Conservation (phyloP, 2,329 filamentous ascomycete genomes). For the Davidsoniella eucalypti region DNA sequence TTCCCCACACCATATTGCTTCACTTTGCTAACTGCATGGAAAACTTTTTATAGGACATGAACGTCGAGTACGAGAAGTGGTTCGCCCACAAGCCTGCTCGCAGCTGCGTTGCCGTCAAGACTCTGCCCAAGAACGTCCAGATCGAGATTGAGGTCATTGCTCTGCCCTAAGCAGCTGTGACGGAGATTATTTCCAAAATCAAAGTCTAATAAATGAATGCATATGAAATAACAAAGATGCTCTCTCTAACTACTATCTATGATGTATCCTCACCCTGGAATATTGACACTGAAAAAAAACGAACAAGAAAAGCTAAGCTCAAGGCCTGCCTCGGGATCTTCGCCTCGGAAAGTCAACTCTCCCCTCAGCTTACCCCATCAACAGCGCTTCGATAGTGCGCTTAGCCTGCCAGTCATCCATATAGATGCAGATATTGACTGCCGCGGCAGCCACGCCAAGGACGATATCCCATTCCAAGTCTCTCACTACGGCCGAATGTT, state of each 20-base stretch:
- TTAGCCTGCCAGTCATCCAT: conserved; percentile 7
- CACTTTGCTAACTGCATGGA: no score
- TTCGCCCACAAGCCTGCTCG: conserved; percentile 73
- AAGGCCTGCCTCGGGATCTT: no score
- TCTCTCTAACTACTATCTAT: no score
- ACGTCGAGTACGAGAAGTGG: conserved; percentile 69
- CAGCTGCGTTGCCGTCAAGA: conserved; percentile 80
- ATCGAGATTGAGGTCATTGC: conserved; percentile 88
- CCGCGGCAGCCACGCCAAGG: conserved; percentile 6
- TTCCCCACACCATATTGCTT: not conserved
- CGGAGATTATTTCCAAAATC: conserved; percentile 1
- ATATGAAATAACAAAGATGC: not conserved
- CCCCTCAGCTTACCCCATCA: not conserved
- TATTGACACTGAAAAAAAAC: conserved; percentile 3
- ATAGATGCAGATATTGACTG: conserved; percentile 9
- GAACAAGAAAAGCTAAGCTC: not conserved
- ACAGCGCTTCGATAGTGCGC: conserved; percentile 1
- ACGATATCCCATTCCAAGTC: conserved; percentile 8
- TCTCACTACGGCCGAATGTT: not conserved
- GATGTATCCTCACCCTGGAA: no score
- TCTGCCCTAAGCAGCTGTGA: conserved; percentile 31
- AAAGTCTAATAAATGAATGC: conserved; percentile 6
- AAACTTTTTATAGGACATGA: conserved; percentile 44
- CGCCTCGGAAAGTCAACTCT: no score
- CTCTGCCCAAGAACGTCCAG: conserved; percentile 69